Evolutionary conservation across 1,284 basidiomycete genomes (phyloP), one percentile per base, ranked within the genome.

Genomic region (Acaromyces ingoldii): DNA sequence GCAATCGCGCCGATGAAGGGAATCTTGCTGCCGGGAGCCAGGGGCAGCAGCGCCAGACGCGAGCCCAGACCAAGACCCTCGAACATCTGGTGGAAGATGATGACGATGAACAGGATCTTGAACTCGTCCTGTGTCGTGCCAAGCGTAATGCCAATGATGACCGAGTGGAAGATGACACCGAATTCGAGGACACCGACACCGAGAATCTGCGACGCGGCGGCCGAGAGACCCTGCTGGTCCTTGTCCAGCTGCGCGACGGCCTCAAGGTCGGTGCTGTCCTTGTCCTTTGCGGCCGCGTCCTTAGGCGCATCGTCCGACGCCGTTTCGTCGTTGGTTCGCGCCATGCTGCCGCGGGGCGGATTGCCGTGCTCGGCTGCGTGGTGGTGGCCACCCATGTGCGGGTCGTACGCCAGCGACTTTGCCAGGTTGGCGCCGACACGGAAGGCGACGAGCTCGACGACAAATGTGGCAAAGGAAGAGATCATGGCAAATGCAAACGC

Each of bases 121-220:
- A 98, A 97, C 43, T 83, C 73, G 39, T 21, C 36, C 24, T 82
- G 77, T 67, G 61, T 39, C 15, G 28, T 34, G 22, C 26, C 22
- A 10, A 51, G 39, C 22, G 24, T 56, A 40, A 54, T 71, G 9
- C 73, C 73, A 9, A 51, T 36, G 26, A 49, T 45, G 19, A 50
- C 49, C 10, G 49, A 51, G 28, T 51, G 91, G 57, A 98, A 80
- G 11, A 92, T 78, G 43, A 97, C 89, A 67, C 93, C 95, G 67
- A 97, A 93, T 74, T 83, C 90, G 54, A 93, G 80, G 58, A 92
- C 90, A 37, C 82, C 84, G 38, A 91, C 81, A 19, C 91, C 91
- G 40, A 97, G 80, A 43, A 95, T 79, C 76, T 96, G 90, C 1
- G 88, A 84, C 0, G 81, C 63, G 1, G 82, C 79, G 9, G 49